Conservation (phyloP, 2,329 filamentous ascomycete genomes). For the Epichloe glyceriae region DNA sequence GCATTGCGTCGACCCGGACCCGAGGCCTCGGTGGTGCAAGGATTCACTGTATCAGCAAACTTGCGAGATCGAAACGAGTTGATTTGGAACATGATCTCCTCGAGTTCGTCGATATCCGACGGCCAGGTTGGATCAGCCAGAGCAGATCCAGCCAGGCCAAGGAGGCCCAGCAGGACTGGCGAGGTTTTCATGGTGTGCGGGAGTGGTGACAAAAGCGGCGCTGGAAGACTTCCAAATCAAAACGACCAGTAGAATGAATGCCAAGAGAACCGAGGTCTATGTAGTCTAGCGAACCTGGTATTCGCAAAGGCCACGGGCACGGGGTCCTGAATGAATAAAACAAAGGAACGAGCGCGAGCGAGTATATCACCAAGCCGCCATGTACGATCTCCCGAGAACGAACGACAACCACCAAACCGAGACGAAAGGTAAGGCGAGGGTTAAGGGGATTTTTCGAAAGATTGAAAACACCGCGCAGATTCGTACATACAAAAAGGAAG, state of each 20-base stretch:
- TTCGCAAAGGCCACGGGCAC: no score
- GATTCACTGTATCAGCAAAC: constrained; percentile 43
- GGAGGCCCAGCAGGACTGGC: constrained; percentile 19
- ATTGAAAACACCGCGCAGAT: not conserved
- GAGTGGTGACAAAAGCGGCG: not conserved
- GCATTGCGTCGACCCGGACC: constrained; percentile 43
- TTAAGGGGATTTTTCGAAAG: not conserved
- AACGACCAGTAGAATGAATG: not conserved
- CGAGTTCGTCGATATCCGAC: constrained; percentile 43
- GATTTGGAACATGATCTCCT: constrained; percentile 50
- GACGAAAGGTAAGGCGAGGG: not conserved
- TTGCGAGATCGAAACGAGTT: constrained; percentile 39
- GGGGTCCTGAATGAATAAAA: no score
- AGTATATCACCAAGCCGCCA: no score
- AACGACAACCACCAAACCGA: not conserved
- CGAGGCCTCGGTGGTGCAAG: constrained; percentile 39
- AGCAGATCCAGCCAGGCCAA: constrained; percentile 22
- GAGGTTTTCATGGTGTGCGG: constrained; percentile 11
- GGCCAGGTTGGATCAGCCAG: constrained; percentile 47
- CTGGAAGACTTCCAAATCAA: not conserved
- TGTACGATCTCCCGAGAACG: no score
- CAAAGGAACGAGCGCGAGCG: no score
- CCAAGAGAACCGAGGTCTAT: not conserved
- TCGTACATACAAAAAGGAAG: not conserved
- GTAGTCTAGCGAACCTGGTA: no score